phyloP scores from a whole-genome alignment of 176 grass and related monocot species.

The Tillandsia leiboldiana region DNA sequence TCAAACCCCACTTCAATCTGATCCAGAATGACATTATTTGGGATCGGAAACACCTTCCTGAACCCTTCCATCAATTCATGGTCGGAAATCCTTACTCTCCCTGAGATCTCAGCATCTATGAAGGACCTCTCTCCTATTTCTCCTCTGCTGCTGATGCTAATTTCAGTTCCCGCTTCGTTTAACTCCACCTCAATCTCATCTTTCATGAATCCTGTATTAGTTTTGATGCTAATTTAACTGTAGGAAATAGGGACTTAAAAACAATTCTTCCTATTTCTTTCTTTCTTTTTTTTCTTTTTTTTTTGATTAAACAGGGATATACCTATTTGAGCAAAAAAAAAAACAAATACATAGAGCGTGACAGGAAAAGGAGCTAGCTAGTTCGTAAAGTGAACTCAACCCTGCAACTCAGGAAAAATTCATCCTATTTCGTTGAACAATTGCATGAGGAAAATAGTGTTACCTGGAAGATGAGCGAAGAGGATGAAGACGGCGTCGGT shows the following conservation, averaged over 20 bases:
- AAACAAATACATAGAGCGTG: no score
- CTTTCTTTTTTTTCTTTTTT: no score
- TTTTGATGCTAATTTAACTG: neutral
- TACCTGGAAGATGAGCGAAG: constrained; percentile 77
- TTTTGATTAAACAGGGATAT: no score
- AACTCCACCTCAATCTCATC: constrained; percentile 56
- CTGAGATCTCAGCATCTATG: constrained; percentile 24
- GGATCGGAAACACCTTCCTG: constrained; percentile 44
- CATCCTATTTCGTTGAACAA: neutral
- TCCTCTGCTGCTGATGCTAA: constrained; percentile 29
- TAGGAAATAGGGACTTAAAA: neutral
- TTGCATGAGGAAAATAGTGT: neutral
- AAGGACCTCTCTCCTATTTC: constrained; percentile 33
- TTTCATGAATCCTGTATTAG: constrained; percentile 39
- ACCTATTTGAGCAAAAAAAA: no score
- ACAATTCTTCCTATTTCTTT: neutral
- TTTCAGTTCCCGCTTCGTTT: constrained; percentile 33
- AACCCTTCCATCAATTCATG: constrained; percentile 35
- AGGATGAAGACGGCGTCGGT: constrained; percentile 55
- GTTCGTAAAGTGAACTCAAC: no score
- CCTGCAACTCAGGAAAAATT: no score
- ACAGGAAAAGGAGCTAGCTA: no score
- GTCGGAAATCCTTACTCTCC: constrained; percentile 34
- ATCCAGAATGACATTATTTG: constrained; percentile 26
- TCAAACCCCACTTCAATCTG: constrained; percentile 45